Evolutionary conservation across 2,329 filamentous ascomycete species (phyloP).

Genomic region (Paracoccidioides lutzii): DNA sequence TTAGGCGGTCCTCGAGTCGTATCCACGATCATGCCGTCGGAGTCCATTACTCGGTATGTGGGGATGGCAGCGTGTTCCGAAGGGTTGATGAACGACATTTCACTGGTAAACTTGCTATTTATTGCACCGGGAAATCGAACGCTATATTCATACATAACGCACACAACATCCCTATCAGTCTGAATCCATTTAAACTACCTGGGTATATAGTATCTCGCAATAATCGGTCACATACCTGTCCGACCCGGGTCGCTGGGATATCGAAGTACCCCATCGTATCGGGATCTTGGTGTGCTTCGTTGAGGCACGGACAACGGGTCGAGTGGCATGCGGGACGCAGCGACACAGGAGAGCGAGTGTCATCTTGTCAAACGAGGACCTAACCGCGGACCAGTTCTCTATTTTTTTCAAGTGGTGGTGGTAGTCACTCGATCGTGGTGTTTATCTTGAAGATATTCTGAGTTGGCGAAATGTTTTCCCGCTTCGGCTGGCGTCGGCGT

Average conservation of each 20-base stretch:
- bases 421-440: background rate
- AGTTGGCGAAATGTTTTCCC: conserved; percentile 5
- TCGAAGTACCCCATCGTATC: conserved; percentile 39
- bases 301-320: conserved; percentile 2
- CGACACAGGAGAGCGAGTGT: conserved; percentile 11
- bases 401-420: background rate
- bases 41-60: conserved; percentile 84
- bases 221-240: conserved; percentile 38
- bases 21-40: conserved; percentile 74
- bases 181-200: background rate
- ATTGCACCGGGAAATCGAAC: conserved; percentile 81
- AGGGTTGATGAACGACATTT: conserved; percentile 64
- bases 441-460: background rate
- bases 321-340: conserved; percentile 6
- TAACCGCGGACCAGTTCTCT: background rate
- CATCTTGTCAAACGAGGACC: conserved; percentile 9
- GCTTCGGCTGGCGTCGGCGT: conserved; percentile 21
- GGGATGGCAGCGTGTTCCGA: conserved; percentile 62
- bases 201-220: background rate
- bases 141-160: conserved; percentile 22
- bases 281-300: conserved; percentile 7
- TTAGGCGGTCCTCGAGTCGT: conserved; percentile 52
- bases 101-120: conserved; percentile 80
- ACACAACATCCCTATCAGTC: conserved; percentile 4
- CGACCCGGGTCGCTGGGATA: conserved; percentile 46